Base-by-base conservation (phyloP, 306 rosid species). In the Medicago arabica region DNA sequence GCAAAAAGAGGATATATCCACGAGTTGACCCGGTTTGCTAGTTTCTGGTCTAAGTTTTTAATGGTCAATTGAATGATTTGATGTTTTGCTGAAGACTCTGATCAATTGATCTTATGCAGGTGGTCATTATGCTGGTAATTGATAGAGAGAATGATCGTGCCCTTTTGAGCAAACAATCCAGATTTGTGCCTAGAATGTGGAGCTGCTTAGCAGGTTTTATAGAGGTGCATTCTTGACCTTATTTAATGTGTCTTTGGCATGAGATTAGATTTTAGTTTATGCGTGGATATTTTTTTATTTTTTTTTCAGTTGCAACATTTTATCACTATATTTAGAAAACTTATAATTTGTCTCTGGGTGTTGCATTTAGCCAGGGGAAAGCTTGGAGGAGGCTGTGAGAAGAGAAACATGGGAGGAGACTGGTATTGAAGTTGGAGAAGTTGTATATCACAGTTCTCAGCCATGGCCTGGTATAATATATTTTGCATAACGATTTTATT, bases 331-430 rank as follows among this genome's bases (percentile, higher is more conserved):
- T 70, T 39, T 75, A 2, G 76, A 77, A 43, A 62, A 10, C 65
- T 49, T 72, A 44, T 67, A 18, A 55, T 58, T 72, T 65, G 34
- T 39, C 49, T 68, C 43, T 6, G 74, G 75, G 68, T 81, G 28
- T 61, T 61, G 40, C 41, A 25, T 61, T 72, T 83, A 93, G 98
- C 98, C 98, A 60, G 97, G 97, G 80, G 98, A 93, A 85, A 93
- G 92, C 84, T 87, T 93, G 86, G 98, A 93, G 89, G 97, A 91
- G 88, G 98, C 97, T 14, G 98, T 93, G 86, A 87, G 89, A 85
- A 91, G 98, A 76, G 98, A 93, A 83, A 91, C 97, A 31, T 88
- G 86, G 92, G 98, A 93, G 66, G 98, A 93, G 86, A 88, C 97
- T 18, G 97, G 96, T 31, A 79, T 93, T 82, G 94, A 93, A 87